Evolutionary conservation across 805 yeast genomes (phyloP).

Genomic region (Zygosaccharomyces gambellarensis): DNA sequence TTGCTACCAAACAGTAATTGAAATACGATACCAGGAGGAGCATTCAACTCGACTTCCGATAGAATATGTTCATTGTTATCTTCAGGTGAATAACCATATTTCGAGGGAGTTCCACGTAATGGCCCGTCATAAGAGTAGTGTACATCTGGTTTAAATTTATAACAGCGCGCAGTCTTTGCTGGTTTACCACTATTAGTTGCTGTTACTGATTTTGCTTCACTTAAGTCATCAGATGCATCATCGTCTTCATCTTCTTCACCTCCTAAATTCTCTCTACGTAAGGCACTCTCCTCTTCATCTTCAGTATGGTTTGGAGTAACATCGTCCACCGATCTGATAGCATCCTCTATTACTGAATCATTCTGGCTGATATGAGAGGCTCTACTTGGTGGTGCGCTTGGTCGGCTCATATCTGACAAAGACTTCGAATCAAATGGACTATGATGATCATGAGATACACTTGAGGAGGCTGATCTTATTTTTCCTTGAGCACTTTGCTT

Average conservation of each 20-base stretch:
- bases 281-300: slow-evolving; percentile 32
- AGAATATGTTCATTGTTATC: slow-evolving; percentile 48
- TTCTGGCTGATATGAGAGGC: slow-evolving; percentile 21
- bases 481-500: slow-evolving; percentile 1
- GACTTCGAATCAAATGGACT: slow-evolving; percentile 6
- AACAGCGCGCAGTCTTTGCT: slow-evolving; percentile 3
- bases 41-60: slow-evolving; percentile 48
- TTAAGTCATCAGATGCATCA: slow-evolving; percentile 17
- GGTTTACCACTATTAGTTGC: slow-evolving; percentile 11
- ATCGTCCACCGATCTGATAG: slow-evolving; percentile 45
- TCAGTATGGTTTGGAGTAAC: slow-evolving; percentile 20
- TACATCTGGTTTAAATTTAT: slow-evolving; percentile 35
- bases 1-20: slow-evolving; percentile 65
- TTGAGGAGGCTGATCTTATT: slow-evolving; percentile 3
- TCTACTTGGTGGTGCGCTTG: slow-evolving; percentile 28
- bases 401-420: slow-evolving; percentile 6
- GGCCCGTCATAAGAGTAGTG: slow-evolving; percentile 60
- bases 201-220: slow-evolving; percentile 19
- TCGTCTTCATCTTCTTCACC: slow-evolving; percentile 25
- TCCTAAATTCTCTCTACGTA: slow-evolving; percentile 33
- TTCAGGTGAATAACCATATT: slow-evolving; percentile 41
- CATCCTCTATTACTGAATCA: slow-evolving; percentile 31
- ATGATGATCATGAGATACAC: slow-evolving; percentile 1
- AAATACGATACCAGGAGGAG: slow-evolving; percentile 75
- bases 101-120: slow-evolving; percentile 54